Percentiles rank a stretch among this genome's conserved stretches.
phyloP scores from a whole-genome alignment of 2,329 filamentous ascomycete species.

The Aspergillus quadricinctus region DNA sequence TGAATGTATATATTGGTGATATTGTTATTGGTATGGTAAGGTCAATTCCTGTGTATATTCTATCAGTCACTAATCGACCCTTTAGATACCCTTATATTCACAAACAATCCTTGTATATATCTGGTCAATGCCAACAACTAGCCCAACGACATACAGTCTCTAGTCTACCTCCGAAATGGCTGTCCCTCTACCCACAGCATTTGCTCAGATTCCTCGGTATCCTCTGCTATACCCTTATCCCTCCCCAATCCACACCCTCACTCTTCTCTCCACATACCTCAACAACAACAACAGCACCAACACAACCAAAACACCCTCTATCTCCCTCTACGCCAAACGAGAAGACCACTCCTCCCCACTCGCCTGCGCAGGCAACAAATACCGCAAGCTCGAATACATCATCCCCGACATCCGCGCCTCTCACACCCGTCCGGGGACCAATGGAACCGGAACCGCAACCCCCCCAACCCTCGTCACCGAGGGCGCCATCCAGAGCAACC shows the following conservation, averaged over 20 bases:
- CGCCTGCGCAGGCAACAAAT: constrained; percentile 34
- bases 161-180: constrained; percentile 4
- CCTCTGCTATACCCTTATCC: constrained; percentile 25
- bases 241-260: constrained; percentile 31
- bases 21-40: neutral
- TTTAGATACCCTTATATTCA: neutral
- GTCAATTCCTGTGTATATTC: neutral
- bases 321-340: constrained; percentile 29
- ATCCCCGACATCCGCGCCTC: constrained; percentile 30
- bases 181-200: constrained; percentile 18
- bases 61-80: neutral
- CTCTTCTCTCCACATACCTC: constrained; percentile 12
- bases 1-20: neutral
- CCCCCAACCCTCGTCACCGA: constrained; percentile 32
- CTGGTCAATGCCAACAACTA: neutral
- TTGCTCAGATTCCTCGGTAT: constrained; percentile 26
- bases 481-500: constrained; percentile 35
- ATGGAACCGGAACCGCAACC: neutral
- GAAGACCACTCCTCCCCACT: constrained; percentile 34
- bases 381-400: constrained; percentile 37
- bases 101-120: neutral
- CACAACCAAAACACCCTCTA: constrained; percentile 5
- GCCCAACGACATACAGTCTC: neutral
- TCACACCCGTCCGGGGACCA: constrained; percentile 7
- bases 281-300: neutral